These are phyloP conservation scores for Colletotrichum cuscutae DNA, from an alignment of 2,329 filamentous ascomycete genomes.

Conservation along the genomic window DNA sequence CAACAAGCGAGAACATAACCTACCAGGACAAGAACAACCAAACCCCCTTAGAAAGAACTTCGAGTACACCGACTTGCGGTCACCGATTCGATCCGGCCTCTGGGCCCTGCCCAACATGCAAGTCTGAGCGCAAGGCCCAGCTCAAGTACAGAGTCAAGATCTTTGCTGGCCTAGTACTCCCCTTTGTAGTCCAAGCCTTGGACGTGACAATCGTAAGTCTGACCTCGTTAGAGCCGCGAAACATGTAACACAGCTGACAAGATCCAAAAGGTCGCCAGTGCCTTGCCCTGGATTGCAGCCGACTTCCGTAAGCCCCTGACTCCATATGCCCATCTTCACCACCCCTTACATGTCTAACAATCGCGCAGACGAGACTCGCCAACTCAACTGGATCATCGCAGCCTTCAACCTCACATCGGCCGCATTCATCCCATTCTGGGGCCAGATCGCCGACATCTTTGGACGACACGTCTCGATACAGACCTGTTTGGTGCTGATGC, in stretches of 20 bases:
- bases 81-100: conserved; percentile 7
- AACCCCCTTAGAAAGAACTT: neutral
- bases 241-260: neutral
- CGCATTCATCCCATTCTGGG: conserved; percentile 74
- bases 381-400: conserved; percentile 77
- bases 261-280: conserved; percentile 45
- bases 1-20: neutral
- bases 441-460: conserved; percentile 72
- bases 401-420: conserved; percentile 75
- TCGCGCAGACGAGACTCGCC: conserved; percentile 58
- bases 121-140: conserved; percentile 45
- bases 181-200: conserved; percentile 70
- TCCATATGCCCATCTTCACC: too few species aligned
- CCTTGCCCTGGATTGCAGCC: conserved; percentile 65
- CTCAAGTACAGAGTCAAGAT: conserved; percentile 66
- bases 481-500: conserved; percentile 67
- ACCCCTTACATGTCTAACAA: neutral
- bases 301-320: conserved; percentile 59
- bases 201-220: conserved; percentile 67
- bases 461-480: conserved; percentile 71
- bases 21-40: neutral
- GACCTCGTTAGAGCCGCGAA: too few species aligned
- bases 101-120: conserved; percentile 43
- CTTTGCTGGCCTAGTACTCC: conserved; percentile 66
- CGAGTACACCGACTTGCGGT: neutral